Base-by-base conservation (phyloP, 2,329 filamentous ascomycete genomes). In the Coniochaeta sp. region DNA sequence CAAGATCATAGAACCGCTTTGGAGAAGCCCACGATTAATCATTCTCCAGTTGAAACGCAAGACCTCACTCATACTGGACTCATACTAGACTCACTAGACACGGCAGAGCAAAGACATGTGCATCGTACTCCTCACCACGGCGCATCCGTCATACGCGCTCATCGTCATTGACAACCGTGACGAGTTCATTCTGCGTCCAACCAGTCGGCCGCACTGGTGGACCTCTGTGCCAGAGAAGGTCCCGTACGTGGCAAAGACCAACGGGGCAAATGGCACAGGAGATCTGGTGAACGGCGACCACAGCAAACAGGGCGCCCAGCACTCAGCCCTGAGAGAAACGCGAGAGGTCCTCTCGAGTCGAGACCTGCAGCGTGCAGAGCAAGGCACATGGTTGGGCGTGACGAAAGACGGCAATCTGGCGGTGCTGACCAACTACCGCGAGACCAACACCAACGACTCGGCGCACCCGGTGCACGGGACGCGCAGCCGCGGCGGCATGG, bases 121-220 rank as follows among this genome's bases (percentile, higher is more conserved):
- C 71, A 92, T 93, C 74, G 87, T 86, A 57, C 78, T 93, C 54
- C 77, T 91, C 61, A 90, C 89, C 28, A 93, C 89, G 19, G 81
- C 87, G 54, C 89, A 93, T 70, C 89, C 90, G 11, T 78, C 82
- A 65, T 93, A 93, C 73, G 81, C 88, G 28, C 79, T 93, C 62
- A 89, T 93, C 67, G 76, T 90, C 62, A 78, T 92, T 70, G 85
- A 92, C 75, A 93, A 93, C 72, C 84, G 90, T 67, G 90, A 93
- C 76, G 89, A 88, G 71, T 88, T 83, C 73, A 83, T 88, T 64
- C 77, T 87, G 16, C 79, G 85, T 31, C 85, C 85, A 4, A 88
- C 85, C 1, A 85, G 81, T 58, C 77, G 82, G 61, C 85, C 85
- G 7, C 80, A 86, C 70, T 88, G 85, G 85, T 88, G 85, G 84